Base-by-base conservation (phyloP, 2,329 filamentous ascomycete genomes). In the Neofusicoccum sp. region DNA sequence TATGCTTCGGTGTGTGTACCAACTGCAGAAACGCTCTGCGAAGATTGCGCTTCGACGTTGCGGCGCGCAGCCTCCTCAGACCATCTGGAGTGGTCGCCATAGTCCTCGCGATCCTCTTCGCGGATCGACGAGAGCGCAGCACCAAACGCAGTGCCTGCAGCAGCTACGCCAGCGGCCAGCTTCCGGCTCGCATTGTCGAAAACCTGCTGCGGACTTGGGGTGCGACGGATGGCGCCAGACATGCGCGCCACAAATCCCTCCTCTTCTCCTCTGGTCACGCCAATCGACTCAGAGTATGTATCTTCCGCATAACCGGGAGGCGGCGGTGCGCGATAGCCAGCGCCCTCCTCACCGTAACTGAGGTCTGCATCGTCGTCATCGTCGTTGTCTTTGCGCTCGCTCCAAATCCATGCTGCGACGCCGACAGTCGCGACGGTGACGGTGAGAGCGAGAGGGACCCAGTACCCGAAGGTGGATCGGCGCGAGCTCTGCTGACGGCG, bases 331-430 rank as follows among this genome's bases (percentile, higher is more conserved):
- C 51, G 51, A 41, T 43, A 56, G 20, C 36, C 33, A 33, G 30
- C 11, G 26, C 28, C 51, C 34, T 38, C 41, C 28, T 61, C 60
- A 20, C 60, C 60, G 20, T 61, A 61, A 62, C 64, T 70, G 38
- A 66, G 62, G 54, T 69, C 64, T 38, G 65, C 64, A 31, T 62
- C 45, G 59, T 80, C 78, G 58, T 82, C 80, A 64, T 86, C 82
- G 61, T 85, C 82, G 58, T 86, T 84, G 30, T 92, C 88, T 33
- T 83, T 86, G 69, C 91, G 88, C 78, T 96, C 92, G 74, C 89
- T 96, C 92, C 92, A 96, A 63, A 93, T 86, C 93, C 93, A 98
- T 61, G 91, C 91, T 57, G 88, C 93, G 49, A 96, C 78, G 34
- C 93, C 92, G 60, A 90, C 87, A 24, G 93, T 91, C 63, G 93